These are phyloP conservation scores for Xylariales sp. DNA, from an alignment of 2,329 filamentous ascomycete species.

Conservation along the genomic window DNA sequence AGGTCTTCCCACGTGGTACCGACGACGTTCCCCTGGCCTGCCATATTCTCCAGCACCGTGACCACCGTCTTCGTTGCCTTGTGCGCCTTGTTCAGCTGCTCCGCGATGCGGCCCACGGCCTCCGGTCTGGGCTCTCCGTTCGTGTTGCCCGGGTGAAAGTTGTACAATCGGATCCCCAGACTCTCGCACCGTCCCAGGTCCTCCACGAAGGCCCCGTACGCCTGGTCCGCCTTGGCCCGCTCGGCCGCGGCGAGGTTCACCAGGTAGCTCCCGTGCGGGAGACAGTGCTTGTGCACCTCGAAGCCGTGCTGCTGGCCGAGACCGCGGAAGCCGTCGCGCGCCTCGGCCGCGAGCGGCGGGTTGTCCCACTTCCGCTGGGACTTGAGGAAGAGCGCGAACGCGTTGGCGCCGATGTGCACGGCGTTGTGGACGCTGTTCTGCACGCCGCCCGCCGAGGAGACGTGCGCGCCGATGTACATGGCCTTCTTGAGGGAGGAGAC, in stretches of 20 bases:
- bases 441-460: slow-evolving; percentile 84
- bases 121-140: slow-evolving; percentile 61
- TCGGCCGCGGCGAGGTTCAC: slow-evolving; percentile 92
- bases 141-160: slow-evolving; percentile 91
- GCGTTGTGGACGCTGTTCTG: slow-evolving; percentile 82
- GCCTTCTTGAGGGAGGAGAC: slow-evolving; percentile 57
- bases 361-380: slow-evolving; percentile 94
- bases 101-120: slow-evolving; percentile 74
- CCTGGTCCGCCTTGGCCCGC: slow-evolving; percentile 72
- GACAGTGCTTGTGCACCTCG: slow-evolving; percentile 65
- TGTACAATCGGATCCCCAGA: slow-evolving; percentile 88
- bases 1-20: slow-evolving; percentile 84
- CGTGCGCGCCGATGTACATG: slow-evolving; percentile 88
- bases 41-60: slow-evolving; percentile 94
- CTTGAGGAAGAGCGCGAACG: slow-evolving; percentile 93
- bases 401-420: slow-evolving; percentile 78
- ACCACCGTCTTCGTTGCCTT: slow-evolving; percentile 69
- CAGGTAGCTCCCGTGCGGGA: slow-evolving; percentile 93
- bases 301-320: slow-evolving; percentile 67
- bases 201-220: slow-evolving; percentile 80
- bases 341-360: slow-evolving; percentile 66
- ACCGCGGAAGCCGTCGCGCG: slow-evolving; percentile 64
- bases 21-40: slow-evolving; percentile 80
- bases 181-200: slow-evolving; percentile 81
- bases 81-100: slow-evolving; percentile 78